Evolutionary conservation across 768 basidiomycete species (phyloP).

Genomic region (Grammothele lineata): DNA sequence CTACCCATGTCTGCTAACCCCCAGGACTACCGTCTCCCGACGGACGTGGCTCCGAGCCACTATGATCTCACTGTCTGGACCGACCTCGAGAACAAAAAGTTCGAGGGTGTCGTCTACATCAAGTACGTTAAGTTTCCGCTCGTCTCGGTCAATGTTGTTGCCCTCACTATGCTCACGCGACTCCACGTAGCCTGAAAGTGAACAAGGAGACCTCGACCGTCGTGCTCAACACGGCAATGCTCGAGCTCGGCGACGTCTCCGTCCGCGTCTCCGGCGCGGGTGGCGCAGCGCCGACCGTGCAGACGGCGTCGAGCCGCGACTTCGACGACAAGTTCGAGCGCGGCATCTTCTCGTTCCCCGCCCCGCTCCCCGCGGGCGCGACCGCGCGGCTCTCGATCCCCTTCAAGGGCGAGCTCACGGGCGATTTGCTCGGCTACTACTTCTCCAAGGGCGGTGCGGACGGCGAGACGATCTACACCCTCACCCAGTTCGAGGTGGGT

Average conservation of each 20-base stretch:
- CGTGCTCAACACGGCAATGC: slow-evolving; percentile 63
- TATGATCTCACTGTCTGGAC: slow-evolving; percentile 80
- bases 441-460: slow-evolving; percentile 59
- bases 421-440: slow-evolving; percentile 83
- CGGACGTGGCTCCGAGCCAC: slow-evolving; percentile 63
- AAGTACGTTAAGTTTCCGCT: slow-evolving; percentile 38
- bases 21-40: slow-evolving; percentile 61
- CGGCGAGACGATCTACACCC: slow-evolving; percentile 63
- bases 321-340: slow-evolving; percentile 66
- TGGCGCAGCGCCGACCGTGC: slow-evolving; percentile 44
- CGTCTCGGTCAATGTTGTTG: neutral
- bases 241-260: slow-evolving; percentile 57
- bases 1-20: too few species aligned
- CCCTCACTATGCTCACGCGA: too few species aligned
- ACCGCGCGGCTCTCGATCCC: slow-evolving; percentile 66
- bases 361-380: slow-evolving; percentile 54
- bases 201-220: slow-evolving; percentile 56
- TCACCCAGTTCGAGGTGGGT: slow-evolving; percentile 85
- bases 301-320: slow-evolving; percentile 39
- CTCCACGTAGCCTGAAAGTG: slow-evolving; percentile 52
- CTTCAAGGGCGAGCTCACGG: slow-evolving; percentile 65
- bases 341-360: slow-evolving; percentile 55
- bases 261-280: slow-evolving; percentile 43
- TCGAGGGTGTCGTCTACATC: slow-evolving; percentile 73
- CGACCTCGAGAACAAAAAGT: slow-evolving; percentile 73